A percentile compares a stretch with the other conserved stretches of the same genome.
Conservation (phyloP, 2,329 filamentous ascomycete species). For the Penicillium sumatraense region DNA sequence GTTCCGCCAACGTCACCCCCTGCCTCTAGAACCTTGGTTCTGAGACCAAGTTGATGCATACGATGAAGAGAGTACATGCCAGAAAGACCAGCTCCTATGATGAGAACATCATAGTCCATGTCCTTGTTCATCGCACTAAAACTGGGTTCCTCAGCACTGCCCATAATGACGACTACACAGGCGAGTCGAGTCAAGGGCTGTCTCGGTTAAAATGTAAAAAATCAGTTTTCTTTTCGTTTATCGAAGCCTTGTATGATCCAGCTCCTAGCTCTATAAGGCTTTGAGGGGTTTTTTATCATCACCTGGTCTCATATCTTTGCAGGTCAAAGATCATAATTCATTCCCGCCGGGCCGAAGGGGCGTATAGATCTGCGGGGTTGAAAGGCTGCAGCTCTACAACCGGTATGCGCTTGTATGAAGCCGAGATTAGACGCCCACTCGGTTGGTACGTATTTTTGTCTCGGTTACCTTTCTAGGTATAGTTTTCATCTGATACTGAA, state of each 20-base stretch:
- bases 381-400: background rate
- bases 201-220: background rate
- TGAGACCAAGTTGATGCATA: constrained; percentile 44
- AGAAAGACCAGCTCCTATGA: constrained; percentile 24
- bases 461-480: too few species aligned
- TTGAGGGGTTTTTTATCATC: background rate
- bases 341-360: background rate
- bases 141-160: constrained; percentile 15
- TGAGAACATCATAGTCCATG: constrained; percentile 22
- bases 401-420: constrained; percentile 6
- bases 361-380: background rate
- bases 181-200: background rate
- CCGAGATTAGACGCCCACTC: background rate
- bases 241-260: background rate
- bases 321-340: background rate
- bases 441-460: background rate
- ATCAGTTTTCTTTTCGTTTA: background rate
- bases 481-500: too few species aligned
- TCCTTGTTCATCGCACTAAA: constrained; percentile 12
- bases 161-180: constrained; percentile 12
- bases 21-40: constrained; percentile 20
- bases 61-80: constrained; percentile 47
- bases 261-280: background rate
- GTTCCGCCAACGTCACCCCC: constrained; percentile 19
- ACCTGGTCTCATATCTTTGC: background rate